Conservation (phyloP, 2,329 filamentous ascomycete species). For the Sclerotinia borealis region DNA sequence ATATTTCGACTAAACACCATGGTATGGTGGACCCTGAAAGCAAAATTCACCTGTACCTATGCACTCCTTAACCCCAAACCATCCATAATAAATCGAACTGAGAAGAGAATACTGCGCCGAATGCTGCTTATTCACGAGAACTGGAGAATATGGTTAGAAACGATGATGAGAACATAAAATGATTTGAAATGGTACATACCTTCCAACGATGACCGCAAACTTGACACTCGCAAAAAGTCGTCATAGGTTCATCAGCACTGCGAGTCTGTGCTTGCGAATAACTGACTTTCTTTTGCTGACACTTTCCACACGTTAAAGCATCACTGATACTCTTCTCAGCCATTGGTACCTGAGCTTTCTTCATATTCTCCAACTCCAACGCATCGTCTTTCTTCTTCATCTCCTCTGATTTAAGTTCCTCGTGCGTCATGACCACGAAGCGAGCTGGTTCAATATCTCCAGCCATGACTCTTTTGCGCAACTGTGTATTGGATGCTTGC, state of each 20-base stretch:
- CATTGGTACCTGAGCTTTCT: constrained; percentile 90
- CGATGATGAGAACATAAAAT: not conserved
- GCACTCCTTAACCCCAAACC: constrained; percentile 26
- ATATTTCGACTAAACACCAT: constrained; percentile 3
- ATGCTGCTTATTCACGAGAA: constrained; percentile 28
- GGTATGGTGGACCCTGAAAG: not conserved
- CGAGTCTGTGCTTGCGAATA: constrained; percentile 96
- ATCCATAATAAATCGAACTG: constrained; percentile 25
- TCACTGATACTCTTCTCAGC: constrained; percentile 85
- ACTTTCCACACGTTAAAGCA: constrained; percentile 84
- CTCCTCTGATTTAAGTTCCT: constrained; percentile 85
- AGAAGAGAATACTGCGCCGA: constrained; percentile 20
- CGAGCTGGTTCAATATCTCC: constrained; percentile 65
- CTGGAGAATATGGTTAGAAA: constrained; percentile 23
- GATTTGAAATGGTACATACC: constrained; percentile 40
- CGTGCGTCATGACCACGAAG: constrained; percentile 82
- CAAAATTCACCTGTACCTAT: constrained; percentile 1
- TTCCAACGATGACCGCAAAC: constrained; percentile 67
- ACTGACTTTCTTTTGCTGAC: constrained; percentile 87
- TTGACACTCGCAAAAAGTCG: constrained; percentile 67
- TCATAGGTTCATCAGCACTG: constrained; percentile 90
- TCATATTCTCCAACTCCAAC: constrained; percentile 89
- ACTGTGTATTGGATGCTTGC: constrained; percentile 75
- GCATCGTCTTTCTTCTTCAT: constrained; percentile 69
- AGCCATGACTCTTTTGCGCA: constrained; percentile 69